These are phyloP conservation scores for rapeseed (Brassica napus) DNA, from an alignment of 345 rosid genomes.

Conservation along the genomic window DNA sequence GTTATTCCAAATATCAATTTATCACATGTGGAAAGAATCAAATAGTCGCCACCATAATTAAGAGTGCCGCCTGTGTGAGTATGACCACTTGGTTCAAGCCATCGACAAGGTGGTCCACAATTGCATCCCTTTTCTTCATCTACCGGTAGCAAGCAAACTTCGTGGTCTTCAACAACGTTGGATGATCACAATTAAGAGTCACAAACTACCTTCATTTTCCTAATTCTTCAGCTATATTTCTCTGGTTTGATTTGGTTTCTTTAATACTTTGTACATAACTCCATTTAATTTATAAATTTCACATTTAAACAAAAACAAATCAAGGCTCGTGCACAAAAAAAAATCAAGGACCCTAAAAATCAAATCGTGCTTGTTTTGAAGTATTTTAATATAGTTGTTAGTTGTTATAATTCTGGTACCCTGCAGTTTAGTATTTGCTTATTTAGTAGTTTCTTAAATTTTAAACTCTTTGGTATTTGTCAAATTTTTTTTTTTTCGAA, in stretches of 20 bases:
- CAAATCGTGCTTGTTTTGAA: not conserved
- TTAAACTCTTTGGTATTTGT: not conserved
- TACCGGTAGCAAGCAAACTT: not conserved
- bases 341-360: too few relatives aligned
- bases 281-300: not conserved
- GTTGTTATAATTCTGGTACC: not conserved
- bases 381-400: not conserved
- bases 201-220: not conserved
- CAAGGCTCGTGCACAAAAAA: too few relatives aligned
- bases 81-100: not conserved
- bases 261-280: not conserved
- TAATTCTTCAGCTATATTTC: not conserved
- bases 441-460: not conserved
- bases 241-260: not conserved
- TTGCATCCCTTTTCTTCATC: not conserved
- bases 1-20: not conserved
- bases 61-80: not conserved
- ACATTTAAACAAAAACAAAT: not conserved
- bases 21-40: not conserved
- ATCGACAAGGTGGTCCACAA: not conserved
- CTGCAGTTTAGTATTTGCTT: not conserved
- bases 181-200: not conserved
- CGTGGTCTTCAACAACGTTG: not conserved
- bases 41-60: not conserved
- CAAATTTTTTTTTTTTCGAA: not conserved